Evolutionary conservation across 495 filamentous ascomycete genomes (phyloP).

Genomic region (Podospora pseudoanserina): DNA sequence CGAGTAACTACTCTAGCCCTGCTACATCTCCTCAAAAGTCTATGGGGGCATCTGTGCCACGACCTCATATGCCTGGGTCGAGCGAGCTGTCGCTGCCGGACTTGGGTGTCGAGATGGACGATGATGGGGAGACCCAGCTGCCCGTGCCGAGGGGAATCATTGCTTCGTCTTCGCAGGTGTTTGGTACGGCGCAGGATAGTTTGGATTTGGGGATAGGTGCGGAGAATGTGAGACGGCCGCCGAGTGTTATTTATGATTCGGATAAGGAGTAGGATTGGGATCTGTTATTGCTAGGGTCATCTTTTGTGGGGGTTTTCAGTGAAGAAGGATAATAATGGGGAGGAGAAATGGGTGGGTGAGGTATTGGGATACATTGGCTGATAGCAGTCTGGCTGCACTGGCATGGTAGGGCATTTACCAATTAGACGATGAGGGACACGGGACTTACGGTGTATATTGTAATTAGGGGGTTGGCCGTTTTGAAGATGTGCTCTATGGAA

Average conservation of each 20-base stretch:
- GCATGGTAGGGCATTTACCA: not conserved
- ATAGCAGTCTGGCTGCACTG: not conserved
- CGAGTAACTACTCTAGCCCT: conserved; percentile 35
- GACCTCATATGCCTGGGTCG: conserved; percentile 16
- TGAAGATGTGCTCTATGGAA: too few relatives aligned
- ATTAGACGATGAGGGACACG: not conserved
- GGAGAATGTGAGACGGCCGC: conserved; percentile 39
- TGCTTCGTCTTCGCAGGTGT: conserved; percentile 38
- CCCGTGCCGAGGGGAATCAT: not conserved
- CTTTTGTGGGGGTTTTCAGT: too few relatives aligned
- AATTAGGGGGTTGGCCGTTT: too few relatives aligned
- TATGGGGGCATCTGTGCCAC: conserved; percentile 23
- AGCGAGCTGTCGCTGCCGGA: conserved; percentile 17
- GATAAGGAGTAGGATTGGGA: conserved; percentile 38
- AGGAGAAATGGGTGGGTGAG: not conserved
- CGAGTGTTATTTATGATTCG: conserved; percentile 42
- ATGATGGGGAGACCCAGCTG: conserved; percentile 7
- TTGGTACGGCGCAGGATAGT: conserved; percentile 53
- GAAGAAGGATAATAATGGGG: too few relatives aligned
- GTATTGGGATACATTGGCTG: not conserved
- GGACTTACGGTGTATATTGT: not conserved
- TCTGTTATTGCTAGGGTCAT: too few relatives aligned
- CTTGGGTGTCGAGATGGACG: conserved; percentile 2
- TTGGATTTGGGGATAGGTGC: conserved; percentile 43
- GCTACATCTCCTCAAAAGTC: conserved; percentile 4